Conservation (phyloP, 2,329 filamentous ascomycete genomes). For the Ceratocystis ficicola region DNA sequence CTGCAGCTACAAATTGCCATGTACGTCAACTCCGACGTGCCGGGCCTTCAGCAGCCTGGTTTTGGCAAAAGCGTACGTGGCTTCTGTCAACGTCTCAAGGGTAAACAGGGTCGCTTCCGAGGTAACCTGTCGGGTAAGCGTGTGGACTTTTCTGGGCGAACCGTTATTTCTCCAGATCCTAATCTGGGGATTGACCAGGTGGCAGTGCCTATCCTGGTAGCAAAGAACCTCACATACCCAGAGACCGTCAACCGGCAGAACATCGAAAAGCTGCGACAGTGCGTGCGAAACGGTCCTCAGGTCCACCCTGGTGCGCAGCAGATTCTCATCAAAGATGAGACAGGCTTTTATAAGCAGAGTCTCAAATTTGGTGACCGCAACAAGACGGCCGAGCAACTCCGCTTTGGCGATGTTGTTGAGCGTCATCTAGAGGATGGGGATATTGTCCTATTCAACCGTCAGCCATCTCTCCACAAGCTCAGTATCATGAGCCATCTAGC, state of each 20-base stretch:
- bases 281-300: slow-evolving; percentile 62
- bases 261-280: slow-evolving; percentile 62
- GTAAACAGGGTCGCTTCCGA: slow-evolving; percentile 93
- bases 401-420: slow-evolving; percentile 80
- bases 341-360: slow-evolving; percentile 55
- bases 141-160: slow-evolving; percentile 95
- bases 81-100: slow-evolving; percentile 90
- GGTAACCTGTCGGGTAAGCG: slow-evolving; percentile 96
- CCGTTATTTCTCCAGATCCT: slow-evolving; percentile 93
- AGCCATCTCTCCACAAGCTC: slow-evolving; percentile 94
- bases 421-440: slow-evolving; percentile 91
- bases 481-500: slow-evolving; percentile 95
- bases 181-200: slow-evolving; percentile 91
- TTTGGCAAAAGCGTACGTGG: slow-evolving; percentile 82
- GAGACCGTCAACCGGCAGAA: slow-evolving; percentile 80
- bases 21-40: slow-evolving; percentile 95
- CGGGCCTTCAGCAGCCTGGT: slow-evolving; percentile 77
- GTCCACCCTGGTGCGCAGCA: slow-evolving; percentile 82
- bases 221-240: slow-evolving; percentile 90
- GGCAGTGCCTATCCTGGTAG: slow-evolving; percentile 80
- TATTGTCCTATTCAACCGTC: slow-evolving; percentile 93
- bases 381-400: slow-evolving; percentile 58
- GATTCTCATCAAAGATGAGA: slow-evolving; percentile 57
- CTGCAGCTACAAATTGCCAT: slow-evolving; percentile 89
- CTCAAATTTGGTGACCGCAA: slow-evolving; percentile 64